A percentile compares a stretch with the other conserved stretches of the same genome.
Conservation (phyloP, 2,329 filamentous ascomycete genomes). For the Bipolaris zeicola region DNA sequence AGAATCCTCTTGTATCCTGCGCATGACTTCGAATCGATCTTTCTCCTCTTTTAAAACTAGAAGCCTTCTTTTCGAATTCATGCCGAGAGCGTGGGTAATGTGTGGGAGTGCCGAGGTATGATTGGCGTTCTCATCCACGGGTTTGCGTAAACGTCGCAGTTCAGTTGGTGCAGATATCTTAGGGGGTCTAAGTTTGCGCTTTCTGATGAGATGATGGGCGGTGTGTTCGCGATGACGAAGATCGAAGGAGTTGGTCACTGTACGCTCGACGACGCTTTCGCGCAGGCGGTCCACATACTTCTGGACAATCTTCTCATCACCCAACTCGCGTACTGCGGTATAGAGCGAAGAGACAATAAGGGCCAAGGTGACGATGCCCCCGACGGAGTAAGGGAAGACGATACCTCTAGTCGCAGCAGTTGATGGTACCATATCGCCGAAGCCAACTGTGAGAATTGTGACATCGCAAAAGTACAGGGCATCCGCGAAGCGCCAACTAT, state of each 20-base stretch:
- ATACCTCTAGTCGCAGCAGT: slow-evolving; percentile 68
- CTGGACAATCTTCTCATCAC: slow-evolving; percentile 66
- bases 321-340: slow-evolving; percentile 65
- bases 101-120: slow-evolving; percentile 11
- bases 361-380: slow-evolving; percentile 84
- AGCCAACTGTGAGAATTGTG: slow-evolving; percentile 50
- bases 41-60: slow-evolving; percentile 64
- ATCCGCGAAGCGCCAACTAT: slow-evolving; percentile 75
- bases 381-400: slow-evolving; percentile 80
- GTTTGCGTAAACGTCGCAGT: slow-evolving; percentile 26
- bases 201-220: slow-evolving; percentile 29
- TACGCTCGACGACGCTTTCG: slow-evolving; percentile 59
- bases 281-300: slow-evolving; percentile 63
- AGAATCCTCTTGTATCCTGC: slow-evolving; percentile 72
- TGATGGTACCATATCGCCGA: slow-evolving; percentile 61
- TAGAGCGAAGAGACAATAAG: slow-evolving; percentile 81
- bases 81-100: slow-evolving; percentile 16
- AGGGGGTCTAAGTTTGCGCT: slow-evolving; percentile 18
- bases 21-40: slow-evolving; percentile 79
- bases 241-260: slow-evolving; percentile 60
- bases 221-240: slow-evolving; percentile 46
- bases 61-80: slow-evolving; percentile 51
- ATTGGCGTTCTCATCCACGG: slow-evolving; percentile 25
- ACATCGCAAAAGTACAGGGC: slow-evolving; percentile 58
- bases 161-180: slow-evolving; percentile 37